Base-by-base conservation (phyloP, 768 basidiomycete species). In the Termitomyces eurrhizus region DNA sequence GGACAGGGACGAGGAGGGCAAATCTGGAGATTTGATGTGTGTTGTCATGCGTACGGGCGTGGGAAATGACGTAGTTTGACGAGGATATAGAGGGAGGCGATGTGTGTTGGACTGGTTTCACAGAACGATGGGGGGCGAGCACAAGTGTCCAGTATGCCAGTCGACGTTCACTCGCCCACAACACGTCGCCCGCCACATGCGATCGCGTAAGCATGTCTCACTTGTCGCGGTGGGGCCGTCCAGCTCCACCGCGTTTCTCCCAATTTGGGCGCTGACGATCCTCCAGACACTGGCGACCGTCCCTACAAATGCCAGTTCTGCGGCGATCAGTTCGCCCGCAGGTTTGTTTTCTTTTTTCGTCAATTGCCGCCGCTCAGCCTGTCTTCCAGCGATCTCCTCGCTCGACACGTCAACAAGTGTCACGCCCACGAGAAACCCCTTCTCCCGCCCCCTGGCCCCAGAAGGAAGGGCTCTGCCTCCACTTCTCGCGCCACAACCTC, bases 181-280 rank as follows among this genome's bases (percentile, higher is more conserved):
- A 68, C 92, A 94, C 84, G 92, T 94, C 51, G 90, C 90, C 0
- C 77, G 92, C 53, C 92, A 93, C 74, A 93, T 93, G 91, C 86
- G 92, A 72, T 92, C 90, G 66, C 92, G 90, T 93, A 77, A 76
- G 90, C 86, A 14, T 46, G 33, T 54, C 29, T 54, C 36, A 42
- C 8, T 21, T 21, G 52, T 14, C 41, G 26, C 45, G 24, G 45
- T 46, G 56, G 56, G 29, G 53, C 39, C 29, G 7, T 12, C 21
- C 14, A 39, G 53, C 68, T 71, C 68, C 71, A 68, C 68, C 58
- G 51, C 60, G 37, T 53, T 45, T 64, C 58, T 55, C 56, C 52
- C 64, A 58, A 14, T 33, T 55, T 32, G 18, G 45, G 32, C 18
- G 9, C 45, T 56, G 55, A 56, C 55, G 33, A 56, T 29, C 26